Conservation (phyloP, 805 yeast species). For the Metschnikowia lachancei region DNA sequence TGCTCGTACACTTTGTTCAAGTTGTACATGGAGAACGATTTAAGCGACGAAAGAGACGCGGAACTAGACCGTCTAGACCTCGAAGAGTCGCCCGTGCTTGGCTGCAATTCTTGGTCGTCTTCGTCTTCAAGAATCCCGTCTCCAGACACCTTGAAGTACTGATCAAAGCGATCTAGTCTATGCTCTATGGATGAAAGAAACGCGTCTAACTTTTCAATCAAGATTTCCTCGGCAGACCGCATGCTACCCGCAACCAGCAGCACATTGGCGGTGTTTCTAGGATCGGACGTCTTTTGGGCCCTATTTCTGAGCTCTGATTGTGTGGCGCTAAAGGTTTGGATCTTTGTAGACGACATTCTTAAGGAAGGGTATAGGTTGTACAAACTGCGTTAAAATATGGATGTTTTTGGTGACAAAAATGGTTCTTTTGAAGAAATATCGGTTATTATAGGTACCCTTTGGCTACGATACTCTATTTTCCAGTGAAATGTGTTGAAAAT, state of each 20-base stretch:
- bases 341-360: slow-evolving; percentile 5
- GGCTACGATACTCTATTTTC: no score
- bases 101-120: slow-evolving; percentile 4
- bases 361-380: no score
- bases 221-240: slow-evolving; percentile 35
- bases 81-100: neutral
- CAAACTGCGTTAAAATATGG: no score
- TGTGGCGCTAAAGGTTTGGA: slow-evolving; percentile 1
- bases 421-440: no score
- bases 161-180: slow-evolving; percentile 39
- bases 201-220: slow-evolving; percentile 40
- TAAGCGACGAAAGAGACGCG: slow-evolving; percentile 30
- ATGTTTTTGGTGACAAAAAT: no score
- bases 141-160: slow-evolving; percentile 33
- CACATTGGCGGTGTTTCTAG: neutral
- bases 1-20: slow-evolving; percentile 37
- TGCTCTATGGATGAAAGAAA: slow-evolving; percentile 44
- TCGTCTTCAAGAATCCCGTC: slow-evolving; percentile 10
- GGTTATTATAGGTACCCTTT: no score
- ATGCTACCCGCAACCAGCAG: neutral
- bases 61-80: slow-evolving; percentile 25
- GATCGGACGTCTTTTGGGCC: neutral
- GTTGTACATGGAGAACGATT: slow-evolving; percentile 31
- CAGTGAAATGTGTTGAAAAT: no score
- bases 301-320: slow-evolving; percentile 16